Base-by-base conservation (phyloP, 805 yeast species). In the Zygosaccharomyces kombuchaensis region DNA sequence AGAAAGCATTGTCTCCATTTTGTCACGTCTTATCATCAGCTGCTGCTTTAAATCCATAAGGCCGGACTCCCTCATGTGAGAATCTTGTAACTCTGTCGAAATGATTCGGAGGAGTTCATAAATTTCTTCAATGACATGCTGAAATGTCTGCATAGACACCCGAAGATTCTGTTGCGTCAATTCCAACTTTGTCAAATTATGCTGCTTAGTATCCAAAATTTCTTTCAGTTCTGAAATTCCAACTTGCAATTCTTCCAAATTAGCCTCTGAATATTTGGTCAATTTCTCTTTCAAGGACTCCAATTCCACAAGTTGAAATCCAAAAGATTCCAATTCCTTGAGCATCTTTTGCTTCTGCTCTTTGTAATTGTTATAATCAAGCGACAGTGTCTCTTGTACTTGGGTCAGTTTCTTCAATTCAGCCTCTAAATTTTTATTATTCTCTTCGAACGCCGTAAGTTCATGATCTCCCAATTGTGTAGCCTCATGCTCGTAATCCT, bases 301-400 rank as follows among this genome's bases (percentile, higher is more conserved):
- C 2, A 79, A 61, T 46, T 82, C 87, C 10, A 77, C 65, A 13
- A 80, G 67, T 35, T 80, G 63, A 45, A 77, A 80, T 46, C 77
- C 79, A 45, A 76, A 74, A 48, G 80, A 81, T 53, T 85, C 87
- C 7, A 84, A 62, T 45, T 78, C 76, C 38, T 76, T 76, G 13
- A 81, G 71, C 44, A 84, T 60, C 34, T 75, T 65, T n/a, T 70
- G 66, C 60, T 86, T 87, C 40, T 81, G 81, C 13, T 72, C 66
- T 63, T 80, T 83, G 64, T 86, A 86, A 36, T 72, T 75, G 19
- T 74, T 70, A 58, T 84, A 87, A 51, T 83, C 88, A 9, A 67
- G 56, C 0, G 83, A 75, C 39, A 85, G 66, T 9, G 71, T 62
- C 56, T 85, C 87, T 59, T 87, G 93, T 2, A 75, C 63, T 38